Base-by-base conservation (phyloP, 345 rosid genomes). In the Cardamine occulta region DNA sequence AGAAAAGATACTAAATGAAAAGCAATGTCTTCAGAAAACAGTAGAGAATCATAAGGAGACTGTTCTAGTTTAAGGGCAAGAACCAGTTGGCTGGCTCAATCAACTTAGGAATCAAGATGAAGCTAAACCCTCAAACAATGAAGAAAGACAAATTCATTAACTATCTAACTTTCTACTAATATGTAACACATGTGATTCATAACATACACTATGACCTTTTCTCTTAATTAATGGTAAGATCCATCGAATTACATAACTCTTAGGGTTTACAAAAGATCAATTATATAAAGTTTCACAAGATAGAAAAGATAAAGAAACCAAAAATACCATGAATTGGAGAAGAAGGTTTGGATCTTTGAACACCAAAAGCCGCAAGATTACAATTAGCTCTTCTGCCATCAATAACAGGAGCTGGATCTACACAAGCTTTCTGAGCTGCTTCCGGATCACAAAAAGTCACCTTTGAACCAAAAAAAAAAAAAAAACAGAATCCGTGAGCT, bases 371-470 rank as follows among this genome's bases (percentile, higher is more conserved):
- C 14, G 96, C 98, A 70, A 94, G 96, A 78, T 94, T 94, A 81
- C 98, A 94, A 63, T 91, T 94, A 21, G 98, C 97, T 81, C 96
- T 90, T 79, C 98, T 88, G 45, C 98, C 98, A 78, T 94, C 98
- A 32, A 94, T 94, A 71, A 94, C 97, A 3, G 98, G 97, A 73
- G 96, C 86, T 63, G 97, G 90, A 84, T 94, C 96, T 28, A 86
- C 88, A 70, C 98, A 94, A 18, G 98, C 97, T 67, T 87, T 88
- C 88, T 86, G 89, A 63, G 98, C 98, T 3, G 97, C 95, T 56
- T 94, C 97, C 0, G 98, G 90, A 53, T 91, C 97, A 69, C 90
- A 84, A 81, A 94, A 94, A 64, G 98, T 94, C 29, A 94, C 98
- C 98, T 94, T 42, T n/a, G 21, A 55, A 21, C 8, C 8, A 35